Base-by-base conservation (phyloP, 768 basidiomycete species). In the Russula brevipes region DNA sequence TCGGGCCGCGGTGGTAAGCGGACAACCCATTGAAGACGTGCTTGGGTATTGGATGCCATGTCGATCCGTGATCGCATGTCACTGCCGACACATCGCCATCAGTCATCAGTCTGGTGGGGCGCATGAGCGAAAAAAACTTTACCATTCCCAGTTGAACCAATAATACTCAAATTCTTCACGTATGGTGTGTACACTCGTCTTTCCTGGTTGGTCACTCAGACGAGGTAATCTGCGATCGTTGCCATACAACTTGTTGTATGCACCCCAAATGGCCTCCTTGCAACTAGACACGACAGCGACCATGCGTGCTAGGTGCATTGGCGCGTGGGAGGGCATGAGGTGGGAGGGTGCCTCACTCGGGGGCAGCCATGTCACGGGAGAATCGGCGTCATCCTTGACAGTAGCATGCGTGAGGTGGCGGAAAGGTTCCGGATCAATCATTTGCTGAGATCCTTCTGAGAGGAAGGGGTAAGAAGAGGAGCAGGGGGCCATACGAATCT, bases 41-140 rank as follows among this genome's bases (percentile, higher is more conserved):
- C 73, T 51, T 73, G 72, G 35, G 88, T 74, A 53, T 75, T 74
- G 16, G 76, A 75, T 42, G 85, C 81, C 76, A 89, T 81, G 53
- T 80, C 78, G 49, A 87, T 85, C 12, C 88, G 85, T 68, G 88
- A 86, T 46, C 76, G 76, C 89, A 91, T 91, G 65, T 91, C 89
- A 66, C 89, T 91, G 61, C 24, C 38, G 5, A 63, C 16, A 36
- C 30, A 47, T 31, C 44, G 0, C 42, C 30, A 55, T 61, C 30
- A 59, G 57, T 44, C 30, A 55, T 61, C 30, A 59, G 57, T 44
- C 19, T 38, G 39, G 6, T 17, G 35, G 8, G 2, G 42, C 16
- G n/a, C 44, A 36, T 5, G 6, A 24, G 3, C 17, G 36, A 41
- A 6, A 66, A 50, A 54, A 33, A 4, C 14, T 11, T 70, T 53